These are phyloP conservation scores for Ricinus communis DNA, from an alignment of 345 rosid genomes.

Conservation along the genomic window DNA sequence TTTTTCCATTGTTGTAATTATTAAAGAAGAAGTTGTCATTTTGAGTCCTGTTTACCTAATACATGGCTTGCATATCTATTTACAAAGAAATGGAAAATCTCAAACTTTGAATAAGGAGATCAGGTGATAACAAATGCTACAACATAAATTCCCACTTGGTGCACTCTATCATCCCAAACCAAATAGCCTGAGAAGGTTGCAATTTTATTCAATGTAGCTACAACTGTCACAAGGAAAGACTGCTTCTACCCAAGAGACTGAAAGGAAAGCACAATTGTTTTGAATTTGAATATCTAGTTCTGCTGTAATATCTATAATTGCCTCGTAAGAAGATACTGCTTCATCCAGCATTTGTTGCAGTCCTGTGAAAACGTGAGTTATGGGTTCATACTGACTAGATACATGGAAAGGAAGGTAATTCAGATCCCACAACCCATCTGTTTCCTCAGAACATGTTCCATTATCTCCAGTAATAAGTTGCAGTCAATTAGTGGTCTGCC, in stretches of 20 bases:
- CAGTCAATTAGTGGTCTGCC: background rate
- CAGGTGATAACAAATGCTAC: conserved; percentile 16
- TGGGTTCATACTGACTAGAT: background rate
- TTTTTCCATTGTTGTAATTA: no score
- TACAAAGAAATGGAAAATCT: no score
- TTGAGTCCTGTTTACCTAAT: no score
- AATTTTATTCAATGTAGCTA: conserved; percentile 1
- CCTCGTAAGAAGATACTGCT: conserved; percentile 14
- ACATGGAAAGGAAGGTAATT: conserved; percentile 48
- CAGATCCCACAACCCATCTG: conserved; percentile 33
- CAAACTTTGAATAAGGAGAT: no score
- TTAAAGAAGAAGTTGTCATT: no score
- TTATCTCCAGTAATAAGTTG: background rate
- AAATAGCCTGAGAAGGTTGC: conserved; percentile 24
- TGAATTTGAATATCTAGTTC: conserved; percentile 1
- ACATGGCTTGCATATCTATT: no score
- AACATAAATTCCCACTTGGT: conserved; percentile 40
- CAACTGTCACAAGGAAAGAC: conserved; percentile 27
- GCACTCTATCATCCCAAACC: conserved; percentile 41
- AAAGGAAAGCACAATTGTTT: conserved; percentile 1
- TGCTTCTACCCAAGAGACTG: conserved; percentile 12
- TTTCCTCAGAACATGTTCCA: background rate
- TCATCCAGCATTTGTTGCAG: background rate
- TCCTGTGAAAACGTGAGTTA: background rate
- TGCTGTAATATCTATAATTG: conserved; percentile 4